A percentile compares a stretch with the other conserved stretches of the same genome.
Conservation (phyloP, 805 yeast genomes). For the Wickerhamiella sergipiensis region DNA sequence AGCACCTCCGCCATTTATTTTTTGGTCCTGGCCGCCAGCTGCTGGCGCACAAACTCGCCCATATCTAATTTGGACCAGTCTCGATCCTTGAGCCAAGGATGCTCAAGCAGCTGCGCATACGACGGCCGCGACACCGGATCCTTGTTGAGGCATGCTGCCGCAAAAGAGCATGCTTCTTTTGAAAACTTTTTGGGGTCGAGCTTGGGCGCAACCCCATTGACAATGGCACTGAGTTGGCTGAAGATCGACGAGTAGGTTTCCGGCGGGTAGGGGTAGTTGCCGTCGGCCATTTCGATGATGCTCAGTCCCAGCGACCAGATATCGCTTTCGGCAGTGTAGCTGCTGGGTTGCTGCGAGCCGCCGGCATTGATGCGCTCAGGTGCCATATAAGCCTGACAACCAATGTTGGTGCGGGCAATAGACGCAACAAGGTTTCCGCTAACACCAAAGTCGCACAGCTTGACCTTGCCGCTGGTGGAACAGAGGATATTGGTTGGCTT, state of each 20-base stretch:
- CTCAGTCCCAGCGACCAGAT: conserved; percentile 90
- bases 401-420: conserved; percentile 86
- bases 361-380: conserved; percentile 65
- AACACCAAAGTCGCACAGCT: conserved; percentile 92
- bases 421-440: conserved; percentile 91
- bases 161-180: conserved; percentile 70
- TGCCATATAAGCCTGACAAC: conserved; percentile 98
- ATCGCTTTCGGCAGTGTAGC: conserved; percentile 88
- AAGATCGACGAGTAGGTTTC: conserved; percentile 84
- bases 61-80: conserved; percentile 24
- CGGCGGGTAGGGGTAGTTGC: conserved; percentile 91
- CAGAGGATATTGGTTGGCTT: conserved; percentile 82
- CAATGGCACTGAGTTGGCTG: conserved; percentile 88
- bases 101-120: conserved; percentile 58
- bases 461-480: conserved; percentile 72
- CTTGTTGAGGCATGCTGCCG: conserved; percentile 54
- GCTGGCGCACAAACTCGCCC: conserved; percentile 25
- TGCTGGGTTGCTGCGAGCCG: conserved; percentile 43
- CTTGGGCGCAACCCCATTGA: conserved; percentile 87
- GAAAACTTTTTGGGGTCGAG: conserved; percentile 52
- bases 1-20: not conserved
- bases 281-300: conserved; percentile 76
- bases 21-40: conserved; percentile 4
- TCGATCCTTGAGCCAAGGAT: conserved; percentile 61
- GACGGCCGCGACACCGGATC: conserved; percentile 70